phyloP scores from a whole-genome alignment of 139 green algal genomes.

The Zygnema circumcarinatum region DNA sequence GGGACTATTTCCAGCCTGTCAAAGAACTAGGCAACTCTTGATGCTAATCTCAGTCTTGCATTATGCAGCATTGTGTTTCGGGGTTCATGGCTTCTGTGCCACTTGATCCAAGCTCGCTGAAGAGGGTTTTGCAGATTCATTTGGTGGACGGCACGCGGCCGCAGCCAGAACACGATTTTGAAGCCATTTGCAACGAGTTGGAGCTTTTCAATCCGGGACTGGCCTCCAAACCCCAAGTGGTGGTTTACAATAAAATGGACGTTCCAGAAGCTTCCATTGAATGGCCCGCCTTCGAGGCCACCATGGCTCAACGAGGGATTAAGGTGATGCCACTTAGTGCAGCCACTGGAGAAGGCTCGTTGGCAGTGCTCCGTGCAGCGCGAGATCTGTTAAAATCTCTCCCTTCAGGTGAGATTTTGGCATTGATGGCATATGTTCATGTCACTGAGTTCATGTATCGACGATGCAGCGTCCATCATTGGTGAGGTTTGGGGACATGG shows the following conservation, averaged over 20 bases:
- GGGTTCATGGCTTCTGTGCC: too few relatives aligned
- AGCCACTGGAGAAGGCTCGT: constrained; percentile 25
- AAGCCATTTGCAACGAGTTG: constrained; percentile 86
- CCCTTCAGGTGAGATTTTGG: neutral
- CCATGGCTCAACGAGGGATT: constrained; percentile 23
- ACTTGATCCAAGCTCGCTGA: too few relatives aligned
- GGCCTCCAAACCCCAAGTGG: constrained; percentile 82
- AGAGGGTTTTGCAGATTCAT: constrained; percentile 67
- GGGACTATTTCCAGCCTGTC: too few relatives aligned
- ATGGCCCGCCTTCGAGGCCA: constrained; percentile 48
- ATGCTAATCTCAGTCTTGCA: too few relatives aligned
- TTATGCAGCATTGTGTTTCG: too few relatives aligned
- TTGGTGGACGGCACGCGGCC: constrained; percentile 90
- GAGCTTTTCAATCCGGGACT: constrained; percentile 89
- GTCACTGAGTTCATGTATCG: too few relatives aligned
- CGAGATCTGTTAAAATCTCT: constrained; percentile 3
- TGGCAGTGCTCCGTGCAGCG: constrained; percentile 29
- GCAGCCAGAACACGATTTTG: constrained; percentile 91
- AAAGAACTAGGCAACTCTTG: too few relatives aligned
- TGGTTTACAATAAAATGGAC: constrained; percentile 93
- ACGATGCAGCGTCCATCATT: too few relatives aligned
- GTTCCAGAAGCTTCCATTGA: constrained; percentile 37
- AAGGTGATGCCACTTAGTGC: constrained; percentile 49
- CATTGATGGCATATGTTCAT: too few relatives aligned
- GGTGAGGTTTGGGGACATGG: too few relatives aligned